These are phyloP conservation scores for Penicillium decumbens DNA, from an alignment of 2,329 filamentous ascomycete species.

Conservation along the genomic window DNA sequence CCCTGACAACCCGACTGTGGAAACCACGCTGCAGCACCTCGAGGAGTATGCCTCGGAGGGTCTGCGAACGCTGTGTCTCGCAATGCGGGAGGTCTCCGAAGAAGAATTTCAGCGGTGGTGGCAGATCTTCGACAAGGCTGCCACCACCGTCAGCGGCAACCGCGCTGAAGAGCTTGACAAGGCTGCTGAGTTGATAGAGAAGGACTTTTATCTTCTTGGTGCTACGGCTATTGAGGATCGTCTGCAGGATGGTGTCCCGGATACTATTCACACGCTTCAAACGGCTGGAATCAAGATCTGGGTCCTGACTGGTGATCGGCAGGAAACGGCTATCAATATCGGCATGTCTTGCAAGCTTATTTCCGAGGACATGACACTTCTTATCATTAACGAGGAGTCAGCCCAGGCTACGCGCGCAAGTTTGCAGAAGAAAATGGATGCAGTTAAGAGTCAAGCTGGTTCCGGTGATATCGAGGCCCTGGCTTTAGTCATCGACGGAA, in stretches of 20 bases:
- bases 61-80: constrained; percentile 86
- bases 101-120: constrained; percentile 85
- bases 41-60: constrained; percentile 98
- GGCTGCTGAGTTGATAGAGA: constrained; percentile 91
- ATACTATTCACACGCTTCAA: constrained; percentile 96
- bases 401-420: constrained; percentile 78
- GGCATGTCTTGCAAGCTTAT: constrained; percentile 99
- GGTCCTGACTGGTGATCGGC: constrained; percentile 94
- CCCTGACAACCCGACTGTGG: constrained; percentile 77
- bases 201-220: constrained; percentile 82
- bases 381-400: constrained; percentile 91
- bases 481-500: constrained; percentile 91
- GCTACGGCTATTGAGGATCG: constrained; percentile 97
- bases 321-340: constrained; percentile 99
- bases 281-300: constrained; percentile 97
- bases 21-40: constrained; percentile 87
- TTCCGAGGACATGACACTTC: constrained; percentile 95
- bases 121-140: constrained; percentile 77
- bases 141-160: constrained; percentile 86
- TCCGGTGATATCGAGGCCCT: constrained; percentile 65
- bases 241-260: constrained; percentile 92
- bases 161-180: constrained; percentile 95
- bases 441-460: constrained; percentile 76
- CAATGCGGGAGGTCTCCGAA: constrained; percentile 88
- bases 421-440: constrained; percentile 86